Base-by-base conservation (phyloP, 2,329 filamentous ascomycete genomes). In the Colletotrichum tabaci region DNA sequence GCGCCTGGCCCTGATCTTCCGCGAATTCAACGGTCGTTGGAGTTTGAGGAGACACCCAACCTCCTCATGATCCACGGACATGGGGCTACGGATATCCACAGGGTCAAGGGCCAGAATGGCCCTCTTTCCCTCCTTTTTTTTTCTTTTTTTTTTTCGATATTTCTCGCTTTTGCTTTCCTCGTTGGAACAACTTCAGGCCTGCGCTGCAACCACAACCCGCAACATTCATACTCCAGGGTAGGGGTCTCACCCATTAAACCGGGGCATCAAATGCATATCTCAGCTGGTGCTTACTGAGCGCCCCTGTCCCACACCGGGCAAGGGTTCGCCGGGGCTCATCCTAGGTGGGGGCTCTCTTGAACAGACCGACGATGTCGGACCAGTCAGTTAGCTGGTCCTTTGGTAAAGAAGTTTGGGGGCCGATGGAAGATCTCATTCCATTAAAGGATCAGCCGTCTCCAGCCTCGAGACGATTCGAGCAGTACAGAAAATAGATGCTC, bases 271-370 rank as follows among this genome's bases (percentile, higher is more conserved):
- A 38, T 18, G 47, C 38, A 55, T 30, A 21, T 63, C 49, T 35
- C 61, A 21, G 15, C n/a, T 1, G 40, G 47, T 67, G 65, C 65
- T 67, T 67, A 67, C 65, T 67, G 65, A 67, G 65, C 57, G 57
- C 47, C 55, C 38, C 35, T 9, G 13, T 26, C 40, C 49, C 40
- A 62, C 49, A 13, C 30, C 46, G 18, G 56, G 35, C 63, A 40
- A 35, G 40, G 65, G 49, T 18, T 55, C 2, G 23, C 44, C 7
- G 26, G 7, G 38, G 49, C 18, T 55, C 38, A 16, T 44, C n/a
- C 46, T 13, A 23, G 42, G 9, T 40, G 16, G 30, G 15, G 9
- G 7, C 3, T 18, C 12, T 6, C 26, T 47, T n/a, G 7, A 18
- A 3, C 44, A n/a, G 40, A 49, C 30, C 26, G 23, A 53, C 35